These are phyloP conservation scores for Heterobasidion irregulare DNA, from an alignment of 1,284 basidiomycete genomes.

Conservation along the genomic window DNA sequence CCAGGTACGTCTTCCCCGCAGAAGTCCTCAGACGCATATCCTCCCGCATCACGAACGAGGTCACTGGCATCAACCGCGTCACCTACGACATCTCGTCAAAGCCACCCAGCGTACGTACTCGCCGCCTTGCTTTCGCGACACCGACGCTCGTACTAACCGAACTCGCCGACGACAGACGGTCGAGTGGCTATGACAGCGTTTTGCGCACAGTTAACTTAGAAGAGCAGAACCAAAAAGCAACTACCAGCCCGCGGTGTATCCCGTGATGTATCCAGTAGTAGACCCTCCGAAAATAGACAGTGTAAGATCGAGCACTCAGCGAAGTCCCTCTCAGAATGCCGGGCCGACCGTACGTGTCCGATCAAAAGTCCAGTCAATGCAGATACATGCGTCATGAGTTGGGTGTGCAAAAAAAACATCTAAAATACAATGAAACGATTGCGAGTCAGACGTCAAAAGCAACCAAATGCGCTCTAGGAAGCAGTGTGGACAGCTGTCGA, in stretches of 20 bases:
- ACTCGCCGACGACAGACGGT: constrained; percentile 10
- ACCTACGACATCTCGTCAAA: constrained; percentile 98
- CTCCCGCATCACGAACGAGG: constrained; percentile 97
- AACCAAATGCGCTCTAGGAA: not conserved
- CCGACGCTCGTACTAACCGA: not conserved
- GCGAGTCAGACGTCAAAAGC: not conserved
- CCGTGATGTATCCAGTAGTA: no score
- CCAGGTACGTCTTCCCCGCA: constrained; percentile 90
- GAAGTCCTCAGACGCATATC: constrained; percentile 89
- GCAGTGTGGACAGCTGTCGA: not conserved
- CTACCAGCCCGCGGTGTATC: no score
- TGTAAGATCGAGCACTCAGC: no score
- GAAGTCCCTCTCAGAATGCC: no score
- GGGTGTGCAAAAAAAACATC: not conserved
- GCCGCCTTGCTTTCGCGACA: not conserved
- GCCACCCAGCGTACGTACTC: constrained; percentile 74
- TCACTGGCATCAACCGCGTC: constrained; percentile 87
- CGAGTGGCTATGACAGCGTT: constrained; percentile 13
- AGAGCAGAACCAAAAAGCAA: no score
- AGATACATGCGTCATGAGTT: constrained; percentile 5
- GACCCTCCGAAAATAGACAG: no score
- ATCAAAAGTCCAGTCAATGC: not conserved
- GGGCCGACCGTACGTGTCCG: not conserved
- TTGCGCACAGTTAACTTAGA: no score
- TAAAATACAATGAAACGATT: constrained; percentile 7